Conservation (phyloP, 345 rosid genomes). For the Erucastrum elatum region DNA sequence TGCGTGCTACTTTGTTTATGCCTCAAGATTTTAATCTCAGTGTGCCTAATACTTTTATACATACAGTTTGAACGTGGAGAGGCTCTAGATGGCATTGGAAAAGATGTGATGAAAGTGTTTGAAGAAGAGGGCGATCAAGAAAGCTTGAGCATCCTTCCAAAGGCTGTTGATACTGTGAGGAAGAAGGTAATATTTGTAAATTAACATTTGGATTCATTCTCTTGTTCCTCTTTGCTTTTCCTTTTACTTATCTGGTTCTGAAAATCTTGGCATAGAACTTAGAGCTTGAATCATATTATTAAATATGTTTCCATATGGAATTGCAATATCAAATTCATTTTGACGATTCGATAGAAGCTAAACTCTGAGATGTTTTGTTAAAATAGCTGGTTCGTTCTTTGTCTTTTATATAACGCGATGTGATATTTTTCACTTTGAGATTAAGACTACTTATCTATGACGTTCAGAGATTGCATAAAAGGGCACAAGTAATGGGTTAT, state of each 20-base stretch:
- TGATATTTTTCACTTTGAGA: neutral
- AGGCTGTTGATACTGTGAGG: constrained; percentile 84
- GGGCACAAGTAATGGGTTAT: neutral
- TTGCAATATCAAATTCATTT: no score
- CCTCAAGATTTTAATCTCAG: constrained; percentile 8
- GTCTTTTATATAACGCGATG: neutral
- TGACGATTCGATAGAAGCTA: no score
- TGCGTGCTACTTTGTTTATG: constrained; percentile 36
- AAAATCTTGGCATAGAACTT: constrained; percentile 7
- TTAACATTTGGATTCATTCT: neutral
- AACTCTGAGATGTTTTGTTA: neutral
- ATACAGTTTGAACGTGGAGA: constrained; percentile 95
- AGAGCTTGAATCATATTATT: neutral
- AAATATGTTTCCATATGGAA: neutral
- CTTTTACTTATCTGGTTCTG: constrained; percentile 1
- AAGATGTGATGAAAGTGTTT: constrained; percentile 62
- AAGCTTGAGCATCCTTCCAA: constrained; percentile 73
- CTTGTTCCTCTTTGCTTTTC: constrained; percentile 16
- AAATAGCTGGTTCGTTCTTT: neutral
- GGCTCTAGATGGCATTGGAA: constrained; percentile 80
- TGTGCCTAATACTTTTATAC: constrained; percentile 13
- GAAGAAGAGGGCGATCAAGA: constrained; percentile 87
- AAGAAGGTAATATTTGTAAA: constrained; percentile 58
- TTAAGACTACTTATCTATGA: neutral
- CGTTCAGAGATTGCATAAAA: neutral